phyloP scores from a whole-genome alignment of 305 asterid species.

The Lippia alba region DNA sequence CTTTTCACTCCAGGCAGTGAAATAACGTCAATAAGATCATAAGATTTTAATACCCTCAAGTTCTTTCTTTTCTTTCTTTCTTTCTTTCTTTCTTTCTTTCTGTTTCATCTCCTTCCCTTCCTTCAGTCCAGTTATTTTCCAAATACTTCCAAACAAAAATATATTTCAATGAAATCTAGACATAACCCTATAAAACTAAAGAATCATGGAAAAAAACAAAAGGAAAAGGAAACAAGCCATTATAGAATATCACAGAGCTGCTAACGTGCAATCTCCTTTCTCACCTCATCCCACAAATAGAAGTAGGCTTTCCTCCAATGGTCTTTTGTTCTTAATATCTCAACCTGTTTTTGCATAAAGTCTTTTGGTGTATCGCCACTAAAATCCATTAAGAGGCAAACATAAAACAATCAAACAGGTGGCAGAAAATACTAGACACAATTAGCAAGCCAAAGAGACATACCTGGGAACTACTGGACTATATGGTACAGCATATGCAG shows the following conservation, averaged over 20 bases:
- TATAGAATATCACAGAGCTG: slow-evolving; percentile 28
- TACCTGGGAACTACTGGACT: slow-evolving; percentile 79
- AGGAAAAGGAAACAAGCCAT: slow-evolving; percentile 5
- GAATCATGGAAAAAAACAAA: not conserved
- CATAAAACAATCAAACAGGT: slow-evolving; percentile 41
- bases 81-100: not conserved
- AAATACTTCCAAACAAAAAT: slow-evolving; percentile 26
- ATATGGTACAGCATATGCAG: slow-evolving; percentile 97
- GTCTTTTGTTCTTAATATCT: slow-evolving; percentile 74
- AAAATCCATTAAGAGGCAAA: slow-evolving; percentile 51
- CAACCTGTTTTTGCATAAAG: slow-evolving; percentile 83
- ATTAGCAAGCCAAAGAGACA: slow-evolving; percentile 30
- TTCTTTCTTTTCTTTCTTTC: slow-evolving; percentile 14
- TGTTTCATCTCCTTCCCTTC: slow-evolving; percentile 19
- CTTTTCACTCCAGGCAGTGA: slow-evolving; percentile 3
- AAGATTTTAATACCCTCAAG: slow-evolving; percentile 4
- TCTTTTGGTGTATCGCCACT: slow-evolving; percentile 80
- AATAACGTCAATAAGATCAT: slow-evolving; percentile 20
- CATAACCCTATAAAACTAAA: slow-evolving; percentile 20
- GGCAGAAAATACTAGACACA: slow-evolving; percentile 28
- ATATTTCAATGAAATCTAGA: slow-evolving; percentile 23
- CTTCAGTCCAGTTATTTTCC: not conserved
- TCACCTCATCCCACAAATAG: slow-evolving; percentile 99
- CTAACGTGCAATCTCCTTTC: slow-evolving; percentile 34
- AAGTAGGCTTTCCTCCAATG: slow-evolving; percentile 99